phyloP scores from a whole-genome alignment of 2,329 filamentous ascomycete species.

The Plenodomus lindquistii region DNA sequence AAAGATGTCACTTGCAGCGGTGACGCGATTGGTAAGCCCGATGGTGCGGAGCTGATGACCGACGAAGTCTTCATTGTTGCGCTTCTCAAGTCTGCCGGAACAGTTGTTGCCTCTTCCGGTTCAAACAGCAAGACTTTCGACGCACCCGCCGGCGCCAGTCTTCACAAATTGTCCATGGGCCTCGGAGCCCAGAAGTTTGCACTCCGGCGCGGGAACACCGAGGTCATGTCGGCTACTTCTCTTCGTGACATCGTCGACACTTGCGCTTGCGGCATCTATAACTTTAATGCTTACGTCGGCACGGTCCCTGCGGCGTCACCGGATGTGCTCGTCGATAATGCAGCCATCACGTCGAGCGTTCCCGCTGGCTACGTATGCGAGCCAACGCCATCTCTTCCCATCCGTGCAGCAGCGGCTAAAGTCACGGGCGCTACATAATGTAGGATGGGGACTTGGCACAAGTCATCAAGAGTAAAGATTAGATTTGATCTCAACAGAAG shows the following conservation, averaged over 20 bases:
- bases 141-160: slow-evolving; percentile 52
- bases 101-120: slow-evolving; percentile 53
- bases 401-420: slow-evolving; percentile 4
- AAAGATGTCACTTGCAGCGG: slow-evolving; percentile 58
- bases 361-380: slow-evolving; percentile 2
- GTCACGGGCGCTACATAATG: neutral
- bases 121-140: slow-evolving; percentile 49
- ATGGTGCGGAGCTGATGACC: slow-evolving; percentile 55
- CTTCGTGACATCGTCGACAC: slow-evolving; percentile 55
- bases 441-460: neutral
- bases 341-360: slow-evolving; percentile 1
- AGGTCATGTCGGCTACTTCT: slow-evolving; percentile 53
- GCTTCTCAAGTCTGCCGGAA: slow-evolving; percentile 52
- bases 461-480: neutral
- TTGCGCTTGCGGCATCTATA: slow-evolving; percentile 60
- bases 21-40: slow-evolving; percentile 35
- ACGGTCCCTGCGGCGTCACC: slow-evolving; percentile 48
- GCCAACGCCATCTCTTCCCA: slow-evolving; percentile 7
- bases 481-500: neutral
- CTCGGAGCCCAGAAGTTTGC: slow-evolving; percentile 54
- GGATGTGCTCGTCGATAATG: slow-evolving; percentile 14
- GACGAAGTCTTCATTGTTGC: slow-evolving; percentile 60
- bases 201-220: slow-evolving; percentile 48
- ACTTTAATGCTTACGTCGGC: slow-evolving; percentile 61
- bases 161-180: slow-evolving; percentile 53